phyloP scores from a whole-genome alignment of 2,329 filamentous ascomycete species.

The Sclerotinia borealis region DNA sequence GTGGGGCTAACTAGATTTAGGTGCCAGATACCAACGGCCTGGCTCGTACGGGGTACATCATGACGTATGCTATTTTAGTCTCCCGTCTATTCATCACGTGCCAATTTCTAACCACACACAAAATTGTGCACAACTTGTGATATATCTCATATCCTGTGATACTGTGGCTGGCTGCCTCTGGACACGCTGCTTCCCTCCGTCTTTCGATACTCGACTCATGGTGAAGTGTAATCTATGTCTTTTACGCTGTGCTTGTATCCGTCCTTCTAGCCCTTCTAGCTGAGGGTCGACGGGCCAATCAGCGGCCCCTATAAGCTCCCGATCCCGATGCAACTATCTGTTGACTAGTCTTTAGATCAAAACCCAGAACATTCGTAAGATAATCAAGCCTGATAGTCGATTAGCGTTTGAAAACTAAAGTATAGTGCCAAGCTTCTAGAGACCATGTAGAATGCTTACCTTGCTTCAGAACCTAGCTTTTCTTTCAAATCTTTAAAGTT shows the following conservation, averaged over 20 bases:
- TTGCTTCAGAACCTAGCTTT: constrained; percentile 64
- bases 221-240: background rate
- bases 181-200: background rate
- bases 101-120: background rate
- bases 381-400: constrained; percentile 50
- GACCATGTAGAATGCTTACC: constrained; percentile 51
- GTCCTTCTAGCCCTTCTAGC: background rate
- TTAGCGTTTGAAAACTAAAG: constrained; percentile 11
- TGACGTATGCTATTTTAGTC: background rate
- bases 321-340: constrained; percentile 18
- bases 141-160: background rate
- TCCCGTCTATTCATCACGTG: background rate
- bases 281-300: constrained; percentile 5
- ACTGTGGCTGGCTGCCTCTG: too few relatives aligned
- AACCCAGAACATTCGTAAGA: constrained; percentile 55
- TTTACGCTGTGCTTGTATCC: background rate
- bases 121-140: background rate
- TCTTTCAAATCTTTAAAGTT: constrained; percentile 68
- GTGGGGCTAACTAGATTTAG: background rate
- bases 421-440: background rate
- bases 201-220: background rate
- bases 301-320: constrained; percentile 19
- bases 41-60: background rate
- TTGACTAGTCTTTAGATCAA: constrained; percentile 23
- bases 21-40: background rate